These are phyloP conservation scores for Lipomyces orientalis DNA, from an alignment of 805 yeast genomes.

Conservation along the genomic window DNA sequence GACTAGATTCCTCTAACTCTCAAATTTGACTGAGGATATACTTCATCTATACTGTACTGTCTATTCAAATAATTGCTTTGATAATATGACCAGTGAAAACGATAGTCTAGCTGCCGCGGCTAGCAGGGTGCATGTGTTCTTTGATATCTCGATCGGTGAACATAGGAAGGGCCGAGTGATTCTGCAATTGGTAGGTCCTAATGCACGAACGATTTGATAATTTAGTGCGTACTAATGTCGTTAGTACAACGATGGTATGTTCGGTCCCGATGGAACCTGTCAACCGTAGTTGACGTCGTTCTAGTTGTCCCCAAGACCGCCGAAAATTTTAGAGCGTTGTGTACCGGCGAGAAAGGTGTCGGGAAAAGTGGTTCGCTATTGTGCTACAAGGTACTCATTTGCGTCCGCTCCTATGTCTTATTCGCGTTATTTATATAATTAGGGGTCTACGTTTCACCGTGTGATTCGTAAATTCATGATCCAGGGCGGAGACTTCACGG, in stretches of 20 bases:
- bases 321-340: constrained; percentile 84
- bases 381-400: constrained; percentile 50
- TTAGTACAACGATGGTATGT: constrained; percentile 27
- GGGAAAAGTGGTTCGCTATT: constrained; percentile 68
- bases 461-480: constrained; percentile 81
- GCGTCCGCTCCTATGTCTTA: not conserved
- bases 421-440: constrained; percentile 39
- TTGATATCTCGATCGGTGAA: constrained; percentile 80
- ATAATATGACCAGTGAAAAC: not conserved
- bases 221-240: not conserved
- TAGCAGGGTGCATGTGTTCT: constrained; percentile 62
- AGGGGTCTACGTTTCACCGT: constrained; percentile 90
- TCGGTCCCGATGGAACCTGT: constrained; percentile 42
- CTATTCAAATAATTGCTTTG: not conserved
- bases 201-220: not conserved
- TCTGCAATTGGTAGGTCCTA: constrained; percentile 61
- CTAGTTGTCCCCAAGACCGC: constrained; percentile 87
- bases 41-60: not conserved
- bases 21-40: not conserved
- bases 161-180: constrained; percentile 74
- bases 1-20: not conserved
- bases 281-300: constrained; percentile 88
- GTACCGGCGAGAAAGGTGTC: constrained; percentile 85
- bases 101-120: not conserved
- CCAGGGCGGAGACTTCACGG: constrained; percentile 87